Evolutionary conservation across 1,284 basidiomycete genomes (phyloP).

Genomic region (Puccinia horiana): DNA sequence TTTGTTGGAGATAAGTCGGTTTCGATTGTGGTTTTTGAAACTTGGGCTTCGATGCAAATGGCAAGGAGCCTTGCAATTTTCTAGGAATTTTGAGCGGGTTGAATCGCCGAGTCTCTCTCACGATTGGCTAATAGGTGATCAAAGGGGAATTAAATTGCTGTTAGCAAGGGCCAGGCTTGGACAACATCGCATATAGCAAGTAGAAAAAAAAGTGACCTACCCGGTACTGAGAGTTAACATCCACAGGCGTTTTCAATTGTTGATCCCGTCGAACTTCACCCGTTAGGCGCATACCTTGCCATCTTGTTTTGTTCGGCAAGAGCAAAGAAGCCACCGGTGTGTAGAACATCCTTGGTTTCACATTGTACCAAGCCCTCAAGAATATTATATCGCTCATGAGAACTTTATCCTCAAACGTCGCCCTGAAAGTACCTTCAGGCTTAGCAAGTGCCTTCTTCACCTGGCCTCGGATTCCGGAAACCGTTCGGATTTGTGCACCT

Average conservation of each 20-base stretch:
- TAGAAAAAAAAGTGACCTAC: slow-evolving; percentile 56
- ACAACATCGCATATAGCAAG: background rate
- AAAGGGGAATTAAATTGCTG: background rate
- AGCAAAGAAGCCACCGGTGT: slow-evolving; percentile 93
- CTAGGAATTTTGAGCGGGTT: slow-evolving; percentile 85
- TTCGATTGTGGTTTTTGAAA: slow-evolving; percentile 72
- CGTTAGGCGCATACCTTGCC: slow-evolving; percentile 93
- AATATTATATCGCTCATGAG: slow-evolving; percentile 95
- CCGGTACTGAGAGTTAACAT: slow-evolving; percentile 86
- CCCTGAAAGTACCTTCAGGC: slow-evolving; percentile 91
- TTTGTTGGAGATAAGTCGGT: slow-evolving; percentile 82
- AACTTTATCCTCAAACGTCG: slow-evolving; percentile 97
- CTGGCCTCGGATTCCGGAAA: slow-evolving; percentile 92
- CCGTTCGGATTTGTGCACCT: slow-evolving; percentile 90
- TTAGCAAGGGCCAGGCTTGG: background rate
- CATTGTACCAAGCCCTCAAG: slow-evolving; percentile 92
- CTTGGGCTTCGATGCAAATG: slow-evolving; percentile 90
- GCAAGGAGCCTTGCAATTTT: slow-evolving; percentile 82
- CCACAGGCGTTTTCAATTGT: slow-evolving; percentile 76
- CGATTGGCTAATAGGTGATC: slow-evolving; percentile 63
- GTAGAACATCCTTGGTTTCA: slow-evolving; percentile 92
- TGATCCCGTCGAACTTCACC: slow-evolving; percentile 85
- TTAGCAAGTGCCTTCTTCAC: slow-evolving; percentile 92
- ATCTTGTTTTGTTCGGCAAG: slow-evolving; percentile 72
- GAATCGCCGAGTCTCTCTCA: slow-evolving; percentile 79